These are phyloP conservation scores for Beauveria sp. DNA, from an alignment of 2,329 filamentous ascomycete genomes.

Conservation along the genomic window DNA sequence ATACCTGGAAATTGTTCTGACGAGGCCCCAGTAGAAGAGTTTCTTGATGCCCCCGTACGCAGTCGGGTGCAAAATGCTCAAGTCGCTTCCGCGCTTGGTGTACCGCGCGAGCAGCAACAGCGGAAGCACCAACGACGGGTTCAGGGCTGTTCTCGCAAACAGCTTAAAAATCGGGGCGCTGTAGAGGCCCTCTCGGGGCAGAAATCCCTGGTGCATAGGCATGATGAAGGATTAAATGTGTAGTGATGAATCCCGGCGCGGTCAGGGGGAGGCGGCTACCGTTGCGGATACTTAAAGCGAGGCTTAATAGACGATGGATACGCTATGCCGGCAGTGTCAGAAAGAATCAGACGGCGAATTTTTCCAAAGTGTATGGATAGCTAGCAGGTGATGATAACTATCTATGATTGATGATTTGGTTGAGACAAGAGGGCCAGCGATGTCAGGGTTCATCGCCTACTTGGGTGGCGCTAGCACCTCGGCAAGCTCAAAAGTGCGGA, in stretches of 20 bases:
- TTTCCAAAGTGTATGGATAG: background rate
- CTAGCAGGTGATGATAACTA: background rate
- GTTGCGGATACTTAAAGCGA: background rate
- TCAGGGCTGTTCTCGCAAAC: conserved; percentile 53
- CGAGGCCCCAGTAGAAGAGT: conserved; percentile 25
- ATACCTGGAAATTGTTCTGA: conserved; percentile 22
- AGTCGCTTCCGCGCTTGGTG: conserved; percentile 51
- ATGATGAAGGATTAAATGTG: conserved; percentile 14
- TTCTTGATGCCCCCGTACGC: conserved; percentile 40
- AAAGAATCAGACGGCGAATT: background rate
- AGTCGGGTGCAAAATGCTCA: conserved; percentile 44
- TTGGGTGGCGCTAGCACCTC: conserved; percentile 6
- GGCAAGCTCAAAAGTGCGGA: conserved; percentile 10
- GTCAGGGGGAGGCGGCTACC: background rate
- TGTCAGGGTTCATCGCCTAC: background rate
- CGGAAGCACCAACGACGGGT: conserved; percentile 56
- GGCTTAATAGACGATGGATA: background rate
- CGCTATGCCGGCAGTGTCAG: background rate
- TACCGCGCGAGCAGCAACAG: conserved; percentile 55
- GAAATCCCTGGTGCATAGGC: conserved; percentile 41
- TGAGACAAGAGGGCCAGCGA: background rate
- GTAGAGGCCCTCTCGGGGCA: conserved; percentile 52
- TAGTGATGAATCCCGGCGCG: background rate
- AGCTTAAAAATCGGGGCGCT: conserved; percentile 52
- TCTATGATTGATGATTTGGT: background rate